phyloP scores from a whole-genome alignment of 2,329 filamentous ascomycete species.

The Diplocarpon rosae region DNA sequence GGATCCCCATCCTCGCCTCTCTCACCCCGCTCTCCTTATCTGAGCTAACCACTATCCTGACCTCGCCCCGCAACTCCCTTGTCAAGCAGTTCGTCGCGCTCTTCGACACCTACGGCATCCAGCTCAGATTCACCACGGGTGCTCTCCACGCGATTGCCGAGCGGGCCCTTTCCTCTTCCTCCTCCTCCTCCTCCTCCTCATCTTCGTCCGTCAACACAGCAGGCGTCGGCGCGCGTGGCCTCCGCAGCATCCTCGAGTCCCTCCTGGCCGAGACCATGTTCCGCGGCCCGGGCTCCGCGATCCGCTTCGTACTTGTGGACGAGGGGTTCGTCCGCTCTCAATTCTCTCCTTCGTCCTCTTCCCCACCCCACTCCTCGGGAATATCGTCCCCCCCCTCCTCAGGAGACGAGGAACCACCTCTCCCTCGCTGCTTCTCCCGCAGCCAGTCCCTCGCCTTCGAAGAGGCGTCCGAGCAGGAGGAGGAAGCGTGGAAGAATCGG shows the following conservation, averaged over 20 bases:
- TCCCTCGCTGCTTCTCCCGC: slow-evolving; percentile 50
- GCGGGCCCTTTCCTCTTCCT: slow-evolving; percentile 13
- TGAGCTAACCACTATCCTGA: slow-evolving; percentile 75
- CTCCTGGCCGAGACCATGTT: slow-evolving; percentile 74
- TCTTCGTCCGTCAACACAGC: background rate
- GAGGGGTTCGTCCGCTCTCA: slow-evolving; percentile 34
- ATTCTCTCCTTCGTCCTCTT: background rate
- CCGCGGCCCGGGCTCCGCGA: slow-evolving; percentile 51
- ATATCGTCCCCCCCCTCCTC: slow-evolving; percentile 50
- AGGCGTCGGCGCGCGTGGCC: slow-evolving; percentile 64
- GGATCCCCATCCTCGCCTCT: slow-evolving; percentile 81
- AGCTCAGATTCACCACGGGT: slow-evolving; percentile 71
- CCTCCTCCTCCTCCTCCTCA: slow-evolving; percentile 34
- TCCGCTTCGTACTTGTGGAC: slow-evolving; percentile 64
- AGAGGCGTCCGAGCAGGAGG: slow-evolving; percentile 54
- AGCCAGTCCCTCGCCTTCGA: slow-evolving; percentile 61
- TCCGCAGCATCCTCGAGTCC: slow-evolving; percentile 73
- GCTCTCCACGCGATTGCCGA: slow-evolving; percentile 75
- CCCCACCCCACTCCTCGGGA: slow-evolving; percentile 28
- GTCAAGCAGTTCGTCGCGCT: slow-evolving; percentile 81
- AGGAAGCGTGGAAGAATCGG: slow-evolving; percentile 25
- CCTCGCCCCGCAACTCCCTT: slow-evolving; percentile 81
- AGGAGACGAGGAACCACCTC: slow-evolving; percentile 37
- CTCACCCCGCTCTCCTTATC: slow-evolving; percentile 60
- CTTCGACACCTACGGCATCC: slow-evolving; percentile 63